These are phyloP conservation scores for Leccinum ambiguum DNA, from an alignment of 1,284 basidiomycete genomes.

Conservation along the genomic window DNA sequence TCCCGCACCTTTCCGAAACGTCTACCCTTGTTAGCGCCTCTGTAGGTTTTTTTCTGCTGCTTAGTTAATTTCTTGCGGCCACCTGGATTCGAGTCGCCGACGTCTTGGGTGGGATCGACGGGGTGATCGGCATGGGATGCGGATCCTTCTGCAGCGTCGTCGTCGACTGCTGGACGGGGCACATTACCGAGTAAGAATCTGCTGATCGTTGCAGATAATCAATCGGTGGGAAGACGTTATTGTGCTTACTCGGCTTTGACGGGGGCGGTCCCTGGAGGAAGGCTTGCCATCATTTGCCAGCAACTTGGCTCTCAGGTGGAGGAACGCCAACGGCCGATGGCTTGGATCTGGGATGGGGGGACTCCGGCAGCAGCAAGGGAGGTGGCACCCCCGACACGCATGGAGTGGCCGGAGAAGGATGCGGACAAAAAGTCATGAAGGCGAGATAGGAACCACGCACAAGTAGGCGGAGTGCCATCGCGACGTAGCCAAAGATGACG, in stretches of 20 bases:
- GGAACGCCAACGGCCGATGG: too few relatives aligned
- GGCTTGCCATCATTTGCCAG: slow-evolving; percentile 11
- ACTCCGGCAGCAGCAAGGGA: too few relatives aligned
- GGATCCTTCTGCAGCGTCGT: slow-evolving; percentile 75
- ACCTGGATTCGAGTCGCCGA: slow-evolving; percentile 32
- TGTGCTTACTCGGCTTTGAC: slow-evolving; percentile 71
- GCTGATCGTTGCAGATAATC: slow-evolving; percentile 6
- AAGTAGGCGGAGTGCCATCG: too few relatives aligned
- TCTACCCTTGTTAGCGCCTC: slow-evolving; percentile 79
- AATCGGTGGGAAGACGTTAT: not conserved
- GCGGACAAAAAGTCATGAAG: too few relatives aligned
- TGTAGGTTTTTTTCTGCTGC: slow-evolving; percentile 68
- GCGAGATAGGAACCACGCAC: too few relatives aligned
- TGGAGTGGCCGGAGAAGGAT: too few relatives aligned
- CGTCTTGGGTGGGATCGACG: slow-evolving; percentile 24
- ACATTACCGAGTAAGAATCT: slow-evolving; percentile 60
- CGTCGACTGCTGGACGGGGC: slow-evolving; percentile 51
- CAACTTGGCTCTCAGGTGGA: slow-evolving; percentile 4
- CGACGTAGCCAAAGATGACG: too few relatives aligned
- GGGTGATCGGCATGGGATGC: slow-evolving; percentile 39
- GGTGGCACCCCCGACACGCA: too few relatives aligned
- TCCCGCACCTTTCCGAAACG: slow-evolving; percentile 71
- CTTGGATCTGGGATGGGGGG: too few relatives aligned
- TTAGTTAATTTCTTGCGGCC: slow-evolving; percentile 48
- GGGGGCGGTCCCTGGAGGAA: slow-evolving; percentile 60